Percentiles rank a stretch among this genome's conserved stretches.
These are phyloP conservation scores for Piper betle DNA, from an alignment of 164 flowering plant species.

Conservation along the genomic window DNA sequence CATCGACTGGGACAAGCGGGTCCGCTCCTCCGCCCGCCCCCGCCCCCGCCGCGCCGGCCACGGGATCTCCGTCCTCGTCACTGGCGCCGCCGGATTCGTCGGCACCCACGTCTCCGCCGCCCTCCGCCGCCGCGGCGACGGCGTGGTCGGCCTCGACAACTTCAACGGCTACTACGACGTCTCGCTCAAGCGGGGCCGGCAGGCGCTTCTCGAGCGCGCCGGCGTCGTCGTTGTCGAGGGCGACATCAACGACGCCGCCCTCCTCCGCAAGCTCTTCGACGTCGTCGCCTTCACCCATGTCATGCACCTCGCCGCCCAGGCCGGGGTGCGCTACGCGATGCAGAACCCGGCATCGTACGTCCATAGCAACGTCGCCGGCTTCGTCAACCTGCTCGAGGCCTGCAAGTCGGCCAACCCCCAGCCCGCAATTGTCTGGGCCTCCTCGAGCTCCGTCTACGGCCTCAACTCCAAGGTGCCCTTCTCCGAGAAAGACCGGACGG, in stretches of 20 bases:
- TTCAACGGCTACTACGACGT: conserved; percentile 86
- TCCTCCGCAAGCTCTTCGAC: conserved; percentile 62
- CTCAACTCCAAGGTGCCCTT: conserved; percentile 79
- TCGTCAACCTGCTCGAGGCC: conserved; percentile 66
- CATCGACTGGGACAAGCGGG: conserved; percentile 58
- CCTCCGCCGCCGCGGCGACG: conserved; percentile 76
- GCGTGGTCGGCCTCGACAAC: conserved; percentile 75
- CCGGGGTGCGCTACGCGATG: conserved; percentile 93
- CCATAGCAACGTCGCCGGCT: conserved; percentile 83
- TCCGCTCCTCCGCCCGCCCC: conserved; percentile 50
- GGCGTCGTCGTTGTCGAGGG: conserved; percentile 84
- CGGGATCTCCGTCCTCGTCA: conserved; percentile 68
- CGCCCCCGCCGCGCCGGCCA: conserved; percentile 39
- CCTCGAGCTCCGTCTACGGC: conserved; percentile 85
- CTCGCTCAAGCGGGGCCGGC: conserved; percentile 57
- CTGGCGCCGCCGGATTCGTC: conserved; percentile 92
- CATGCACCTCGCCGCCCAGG: conserved; percentile 95
- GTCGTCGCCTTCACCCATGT: conserved; percentile 78
- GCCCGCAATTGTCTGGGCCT: conserved; percentile 91
- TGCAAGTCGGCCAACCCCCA: conserved; percentile 80
- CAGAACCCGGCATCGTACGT: conserved; percentile 83
- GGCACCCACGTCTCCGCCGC: conserved; percentile 78
- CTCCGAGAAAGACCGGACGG: conserved; percentile 76
- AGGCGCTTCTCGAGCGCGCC: conserved; percentile 46
- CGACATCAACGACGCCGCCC: conserved; percentile 57